phyloP scores from a whole-genome alignment of 805 yeast species.

The Candida fluviatilis region DNA sequence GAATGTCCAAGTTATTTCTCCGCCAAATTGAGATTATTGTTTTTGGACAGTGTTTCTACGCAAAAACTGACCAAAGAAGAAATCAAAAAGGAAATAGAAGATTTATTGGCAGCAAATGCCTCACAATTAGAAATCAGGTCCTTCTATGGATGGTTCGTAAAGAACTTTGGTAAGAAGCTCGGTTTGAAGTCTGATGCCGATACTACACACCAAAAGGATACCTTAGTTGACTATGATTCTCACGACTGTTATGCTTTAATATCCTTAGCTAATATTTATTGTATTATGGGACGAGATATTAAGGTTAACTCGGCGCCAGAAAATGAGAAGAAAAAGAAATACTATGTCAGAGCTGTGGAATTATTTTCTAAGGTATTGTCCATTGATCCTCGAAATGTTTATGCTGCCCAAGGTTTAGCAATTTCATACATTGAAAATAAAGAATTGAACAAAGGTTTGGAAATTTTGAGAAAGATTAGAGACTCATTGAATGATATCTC shows the following conservation, averaged over 20 bases:
- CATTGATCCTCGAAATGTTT: slow-evolving; percentile 79
- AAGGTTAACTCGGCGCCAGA: slow-evolving; percentile 43
- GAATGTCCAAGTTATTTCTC: slow-evolving; percentile 67
- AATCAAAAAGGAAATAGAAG: slow-evolving; percentile 50
- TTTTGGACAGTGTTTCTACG: slow-evolving; percentile 51
- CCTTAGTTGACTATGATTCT: slow-evolving; percentile 74
- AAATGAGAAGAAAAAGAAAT: slow-evolving; percentile 57
- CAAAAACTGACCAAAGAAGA: slow-evolving; percentile 33
- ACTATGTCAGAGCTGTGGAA: slow-evolving; percentile 88
- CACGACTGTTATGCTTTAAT: slow-evolving; percentile 89
- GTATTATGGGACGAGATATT: slow-evolving; percentile 73
- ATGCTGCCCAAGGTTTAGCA: slow-evolving; percentile 97
- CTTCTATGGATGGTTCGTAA: slow-evolving; percentile 86
- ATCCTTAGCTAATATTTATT: slow-evolving; percentile 85
- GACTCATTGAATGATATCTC: slow-evolving; percentile 85
- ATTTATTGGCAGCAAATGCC: slow-evolving; percentile 49
- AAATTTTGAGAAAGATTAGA: slow-evolving; percentile 80
- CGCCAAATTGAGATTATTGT: slow-evolving; percentile 69
- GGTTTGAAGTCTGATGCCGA: slow-evolving; percentile 55
- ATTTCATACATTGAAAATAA: slow-evolving; percentile 85
- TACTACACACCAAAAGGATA: slow-evolving; percentile 76
- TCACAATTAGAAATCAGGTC: slow-evolving; percentile 81
- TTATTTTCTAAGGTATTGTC: slow-evolving; percentile 83
- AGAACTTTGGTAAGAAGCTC: slow-evolving; percentile 50
- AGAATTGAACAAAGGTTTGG: slow-evolving; percentile 71